Evolutionary conservation across 116 monocot genomes (phyloP).

Genomic region (Trichopus zeylanicus): DNA sequence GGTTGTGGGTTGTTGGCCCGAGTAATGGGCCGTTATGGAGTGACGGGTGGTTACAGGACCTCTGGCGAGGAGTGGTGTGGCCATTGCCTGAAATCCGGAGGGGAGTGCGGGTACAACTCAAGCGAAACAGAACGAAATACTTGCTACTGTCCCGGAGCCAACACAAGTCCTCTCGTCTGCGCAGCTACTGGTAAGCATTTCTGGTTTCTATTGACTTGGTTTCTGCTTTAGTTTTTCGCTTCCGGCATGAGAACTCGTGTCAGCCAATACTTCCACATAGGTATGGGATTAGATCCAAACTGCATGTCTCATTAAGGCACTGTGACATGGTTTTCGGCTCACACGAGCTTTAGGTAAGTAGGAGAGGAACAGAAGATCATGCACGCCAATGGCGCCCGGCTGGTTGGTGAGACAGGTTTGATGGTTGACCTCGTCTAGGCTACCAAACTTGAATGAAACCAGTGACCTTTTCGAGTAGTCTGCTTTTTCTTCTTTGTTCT

Average conservation of each 20-base stretch:
- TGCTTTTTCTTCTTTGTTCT: not conserved
- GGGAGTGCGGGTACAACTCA: constrained; percentile 22
- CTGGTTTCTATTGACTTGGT: not conserved
- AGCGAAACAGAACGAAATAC: not conserved
- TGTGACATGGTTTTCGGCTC: not conserved
- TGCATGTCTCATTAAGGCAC: too few species aligned
- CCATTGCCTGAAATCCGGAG: constrained; percentile 19
- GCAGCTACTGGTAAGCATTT: not conserved
- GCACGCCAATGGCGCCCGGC: not conserved
- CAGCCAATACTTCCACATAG: not conserved
- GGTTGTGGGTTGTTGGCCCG: too few species aligned
- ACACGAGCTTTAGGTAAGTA: not conserved
- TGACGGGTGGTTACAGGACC: too few species aligned
- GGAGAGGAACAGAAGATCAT: not conserved
- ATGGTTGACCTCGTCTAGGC: not conserved
- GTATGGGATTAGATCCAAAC: not conserved
- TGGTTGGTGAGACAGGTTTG: not conserved
- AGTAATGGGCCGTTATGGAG: too few species aligned
- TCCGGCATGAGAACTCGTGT: not conserved
- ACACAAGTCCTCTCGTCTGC: not conserved
- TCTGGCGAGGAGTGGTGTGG: constrained; percentile 15
- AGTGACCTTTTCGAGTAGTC: not conserved
- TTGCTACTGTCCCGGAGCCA: constrained; percentile 24
- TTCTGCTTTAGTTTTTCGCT: not conserved
- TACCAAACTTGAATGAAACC: not conserved